phyloP scores from a whole-genome alignment of 2,329 filamentous ascomycete genomes.

The Colletotrichum scovillei region DNA sequence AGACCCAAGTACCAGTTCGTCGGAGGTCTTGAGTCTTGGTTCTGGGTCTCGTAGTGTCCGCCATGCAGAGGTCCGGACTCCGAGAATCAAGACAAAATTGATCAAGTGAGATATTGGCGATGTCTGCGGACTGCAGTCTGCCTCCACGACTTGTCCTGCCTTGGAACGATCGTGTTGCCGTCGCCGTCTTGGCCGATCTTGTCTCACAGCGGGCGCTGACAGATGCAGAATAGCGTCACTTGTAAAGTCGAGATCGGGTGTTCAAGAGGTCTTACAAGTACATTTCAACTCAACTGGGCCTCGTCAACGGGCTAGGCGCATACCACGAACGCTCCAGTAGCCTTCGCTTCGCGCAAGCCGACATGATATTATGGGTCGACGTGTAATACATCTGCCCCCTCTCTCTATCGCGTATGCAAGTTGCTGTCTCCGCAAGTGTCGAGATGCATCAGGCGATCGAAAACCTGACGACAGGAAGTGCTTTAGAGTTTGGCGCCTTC shows the following conservation, averaged over 20 bases:
- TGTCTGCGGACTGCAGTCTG: neutral
- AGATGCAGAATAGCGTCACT: conserved; percentile 6
- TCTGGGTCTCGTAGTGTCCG: neutral
- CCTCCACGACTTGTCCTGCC: conserved; percentile 17
- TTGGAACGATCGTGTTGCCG: conserved; percentile 16
- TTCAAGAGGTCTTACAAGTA: conserved; percentile 7
- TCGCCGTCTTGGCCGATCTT: conserved; percentile 29
- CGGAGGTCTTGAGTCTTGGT: neutral
- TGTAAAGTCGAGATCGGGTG: neutral
- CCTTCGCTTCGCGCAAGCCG: neutral
- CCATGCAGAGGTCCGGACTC: conserved; percentile 1
- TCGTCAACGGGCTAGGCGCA: neutral
- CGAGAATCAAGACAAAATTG: neutral
- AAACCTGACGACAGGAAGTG: conserved; percentile 17
- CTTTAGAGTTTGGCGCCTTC: conserved; percentile 32
- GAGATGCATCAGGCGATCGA: conserved; percentile 7
- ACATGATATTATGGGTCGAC: neutral
- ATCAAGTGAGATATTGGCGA: neutral
- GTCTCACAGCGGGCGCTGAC: neutral
- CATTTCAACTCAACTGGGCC: neutral
- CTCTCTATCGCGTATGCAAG: neutral
- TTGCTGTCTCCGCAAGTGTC: neutral
- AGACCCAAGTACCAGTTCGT: conserved; percentile 1
- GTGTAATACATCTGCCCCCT: neutral
- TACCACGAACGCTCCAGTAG: neutral